phyloP scores from a whole-genome alignment of 2,329 filamentous ascomycete genomes.

The Aureobasidium mangrovei region DNA sequence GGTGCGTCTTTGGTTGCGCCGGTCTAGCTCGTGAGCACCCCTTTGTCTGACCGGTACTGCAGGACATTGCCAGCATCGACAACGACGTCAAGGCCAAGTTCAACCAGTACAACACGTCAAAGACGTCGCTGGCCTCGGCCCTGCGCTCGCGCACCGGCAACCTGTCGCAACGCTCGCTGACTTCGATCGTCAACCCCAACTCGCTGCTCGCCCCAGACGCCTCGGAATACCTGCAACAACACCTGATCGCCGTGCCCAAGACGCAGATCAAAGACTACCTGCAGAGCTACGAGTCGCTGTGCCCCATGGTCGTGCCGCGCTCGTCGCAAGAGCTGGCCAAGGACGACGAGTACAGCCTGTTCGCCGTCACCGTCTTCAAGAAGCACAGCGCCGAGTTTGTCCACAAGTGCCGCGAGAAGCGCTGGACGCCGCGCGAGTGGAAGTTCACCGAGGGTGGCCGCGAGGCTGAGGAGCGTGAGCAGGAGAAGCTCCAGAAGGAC shows the following conservation, averaged over 20 bases:
- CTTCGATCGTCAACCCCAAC: slow-evolving; percentile 71
- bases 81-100: slow-evolving; percentile 94
- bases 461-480: slow-evolving; percentile 81
- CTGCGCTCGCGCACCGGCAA: slow-evolving; percentile 91
- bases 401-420: slow-evolving; percentile 82
- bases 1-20: slow-evolving; percentile 37
- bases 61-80: slow-evolving; percentile 88
- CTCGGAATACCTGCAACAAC: slow-evolving; percentile 94
- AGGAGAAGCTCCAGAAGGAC: slow-evolving; percentile 71
- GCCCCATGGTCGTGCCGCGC: slow-evolving; percentile 84
- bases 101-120: slow-evolving; percentile 86
- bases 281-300: slow-evolving; percentile 75
- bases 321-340: slow-evolving; percentile 71
- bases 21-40: neutral
- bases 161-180: slow-evolving; percentile 84
- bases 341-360: slow-evolving; percentile 85
- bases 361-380: slow-evolving; percentile 86
- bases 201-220: slow-evolving; percentile 65
- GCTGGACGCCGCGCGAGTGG: slow-evolving; percentile 92
- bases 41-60: neutral
- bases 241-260: slow-evolving; percentile 80
- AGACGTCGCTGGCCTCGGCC: slow-evolving; percentile 70
- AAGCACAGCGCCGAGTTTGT: slow-evolving; percentile 81
- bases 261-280: slow-evolving; percentile 79
- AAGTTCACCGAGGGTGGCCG: slow-evolving; percentile 83